Base-by-base conservation (phyloP, 257 asterid genomes). In the Solanum rostratum region DNA sequence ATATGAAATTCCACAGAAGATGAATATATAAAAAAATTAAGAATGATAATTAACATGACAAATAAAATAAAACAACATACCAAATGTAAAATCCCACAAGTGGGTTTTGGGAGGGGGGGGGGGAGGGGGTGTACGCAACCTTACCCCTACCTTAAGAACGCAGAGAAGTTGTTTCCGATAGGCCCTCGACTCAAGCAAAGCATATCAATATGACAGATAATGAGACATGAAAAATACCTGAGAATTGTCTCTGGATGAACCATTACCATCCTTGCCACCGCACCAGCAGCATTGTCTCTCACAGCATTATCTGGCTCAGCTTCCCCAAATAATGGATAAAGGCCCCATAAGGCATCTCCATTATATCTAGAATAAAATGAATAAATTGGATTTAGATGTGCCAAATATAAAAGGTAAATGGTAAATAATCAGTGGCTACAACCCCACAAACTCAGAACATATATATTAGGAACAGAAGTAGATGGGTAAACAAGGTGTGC, bases 201-300 rank as follows among this genome's bases (percentile, higher is more conserved):
- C 20, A 52, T 15, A 80, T 54, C 41, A 85, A 81, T 43, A 16
- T 37, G 39, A 53, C 24, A 70, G 83, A 59, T 43, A 82, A 83
- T 16, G 29, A 63, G 83, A 81, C 54, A 88, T 65, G n/a, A 10
- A 59, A 84, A 80, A n/a, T 87, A 97, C 99, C 97, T 92, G n/a
- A n/a, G n/a, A n/a, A n/a, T n/a, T n/a, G n/a, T n/a, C n/a, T n/a
- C n/a, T n/a, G n/a, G n/a, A n/a, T n/a, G n/a, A n/a, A n/a, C n/a
- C n/a, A n/a, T n/a, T n/a, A n/a, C n/a, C n/a, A n/a, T n/a, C n/a
- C n/a, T n/a, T 87, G 99, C 97, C 87, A 97, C 99, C 33, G 99
- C 99, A 87, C 99, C 99, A 80, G 98, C 98, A 54, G 99, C 98
- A 88, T 97, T 97, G 89, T 97, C 98, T 88, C 93, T 93, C 70